Evolutionary conservation across 768 basidiomycete species (phyloP), one percentile per base, ranked within the genome.

Genomic region (Crucibulum laeve): DNA sequence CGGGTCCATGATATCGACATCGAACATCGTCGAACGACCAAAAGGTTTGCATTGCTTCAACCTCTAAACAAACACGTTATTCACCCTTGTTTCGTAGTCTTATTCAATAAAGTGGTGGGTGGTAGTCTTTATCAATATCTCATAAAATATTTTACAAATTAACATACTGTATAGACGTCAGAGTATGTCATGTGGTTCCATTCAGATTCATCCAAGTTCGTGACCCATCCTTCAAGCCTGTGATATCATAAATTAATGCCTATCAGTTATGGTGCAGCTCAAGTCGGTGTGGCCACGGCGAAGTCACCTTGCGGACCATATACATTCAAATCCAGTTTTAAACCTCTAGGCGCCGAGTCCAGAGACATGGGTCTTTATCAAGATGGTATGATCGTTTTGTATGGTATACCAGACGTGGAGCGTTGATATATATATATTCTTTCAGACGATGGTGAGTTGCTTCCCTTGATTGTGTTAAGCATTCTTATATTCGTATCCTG

Each of bases 101-200:
- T 80, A 1, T 80, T 71, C 60, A 80, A 81, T 57, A 60, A 65
- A 53, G 67, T 64, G 53, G 78, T 77, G 30, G 13, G 59, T 45
- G 25, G 2, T 38, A 35, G n/a, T 30, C 24, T 15, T 17, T 38
- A 3, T 30, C 17, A 30, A 36, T 7, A 44, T 15, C 8, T 23
- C 32, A 2, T 42, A 11, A 26, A 7, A 11, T 10, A 17, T 32
- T 28, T 25, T n/a, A 17, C 1, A 34, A 14, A 22, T 5, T 25
- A 21, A 10, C 6, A 14, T 15, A 17, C 15, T 18, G 8, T n/a
- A 14, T 42, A 82, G 79, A 80, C 74, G 51, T 64, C 65, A 5
- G 76, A 80, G 65, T 81, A 80, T 54, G 80, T 82, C 17, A 80
- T 83, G 79, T 83, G 80, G 80, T 83, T 83, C 65, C 80, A 83